phyloP scores from a whole-genome alignment of 768 basidiomycete species.

The Rubroboletus pulcherrimus region DNA sequence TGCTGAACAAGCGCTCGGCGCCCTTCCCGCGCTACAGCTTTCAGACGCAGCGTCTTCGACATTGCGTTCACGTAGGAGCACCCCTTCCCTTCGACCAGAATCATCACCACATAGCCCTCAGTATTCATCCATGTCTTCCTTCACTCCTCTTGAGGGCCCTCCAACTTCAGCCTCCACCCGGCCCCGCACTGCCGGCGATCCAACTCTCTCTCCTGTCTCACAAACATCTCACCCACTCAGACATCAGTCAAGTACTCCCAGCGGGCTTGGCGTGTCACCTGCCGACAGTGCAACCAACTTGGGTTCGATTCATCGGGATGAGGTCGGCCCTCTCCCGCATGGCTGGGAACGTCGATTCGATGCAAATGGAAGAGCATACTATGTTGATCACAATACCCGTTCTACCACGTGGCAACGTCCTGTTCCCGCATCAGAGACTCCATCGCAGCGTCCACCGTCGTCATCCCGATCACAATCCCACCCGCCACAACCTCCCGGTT shows the following conservation, averaged over 20 bases:
- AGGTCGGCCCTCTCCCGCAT: conserved; percentile 59
- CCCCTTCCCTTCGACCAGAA: conserved; percentile 21
- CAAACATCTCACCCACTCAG: conserved; percentile 13
- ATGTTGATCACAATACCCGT: conserved; percentile 82
- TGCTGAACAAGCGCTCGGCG: conserved; percentile 13
- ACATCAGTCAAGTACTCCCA: conserved; percentile 9
- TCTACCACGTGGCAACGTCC: conserved; percentile 78
- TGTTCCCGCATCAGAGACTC: conserved; percentile 20
- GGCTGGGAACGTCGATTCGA: conserved; percentile 86
- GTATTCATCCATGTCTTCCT: conserved; percentile 19
- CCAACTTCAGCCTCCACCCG: conserved; percentile 8
- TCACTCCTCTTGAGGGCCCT: conserved; percentile 11
- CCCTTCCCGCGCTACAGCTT: conserved; percentile 16
- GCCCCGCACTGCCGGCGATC: conserved; percentile 18
- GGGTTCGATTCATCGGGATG: conserved; percentile 45
- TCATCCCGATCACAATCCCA: conserved; percentile 16
- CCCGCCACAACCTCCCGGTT: conserved; percentile 29
- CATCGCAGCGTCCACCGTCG: conserved; percentile 14
- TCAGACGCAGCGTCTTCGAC: conserved; percentile 10
- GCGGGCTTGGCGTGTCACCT: conserved; percentile 2
- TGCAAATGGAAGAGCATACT: conserved; percentile 63
- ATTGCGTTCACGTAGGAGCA: conserved; percentile 21
- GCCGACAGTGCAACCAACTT: conserved; percentile 2
- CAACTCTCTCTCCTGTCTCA: conserved; percentile 5
- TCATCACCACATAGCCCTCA: conserved; percentile 15